Conservation (phyloP, 2,329 filamentous ascomycete genomes). For the Pseudocercospora cruenta region DNA sequence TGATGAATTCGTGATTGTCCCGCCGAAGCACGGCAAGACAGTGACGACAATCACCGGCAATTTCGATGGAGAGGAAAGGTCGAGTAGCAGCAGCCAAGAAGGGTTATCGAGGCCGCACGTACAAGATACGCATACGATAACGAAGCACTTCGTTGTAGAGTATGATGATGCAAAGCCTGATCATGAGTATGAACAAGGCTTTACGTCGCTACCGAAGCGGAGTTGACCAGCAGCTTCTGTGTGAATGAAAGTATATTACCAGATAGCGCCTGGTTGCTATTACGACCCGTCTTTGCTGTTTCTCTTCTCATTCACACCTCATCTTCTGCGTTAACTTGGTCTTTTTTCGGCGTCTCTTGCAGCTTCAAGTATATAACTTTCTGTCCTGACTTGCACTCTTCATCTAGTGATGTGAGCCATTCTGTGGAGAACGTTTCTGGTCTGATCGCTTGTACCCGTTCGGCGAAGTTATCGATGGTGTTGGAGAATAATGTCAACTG, state of each 20-base stretch:
- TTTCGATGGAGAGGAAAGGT: slow-evolving; percentile 15
- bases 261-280: not conserved
- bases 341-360: not conserved
- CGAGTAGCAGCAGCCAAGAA: slow-evolving; percentile 27
- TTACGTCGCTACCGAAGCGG: slow-evolving; percentile 15
- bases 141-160: slow-evolving; percentile 25
- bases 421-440: too few species aligned
- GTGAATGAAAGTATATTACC: not conserved
- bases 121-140: slow-evolving; percentile 18
- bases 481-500: not conserved
- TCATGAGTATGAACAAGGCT: slow-evolving; percentile 17
- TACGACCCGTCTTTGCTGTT: not conserved
- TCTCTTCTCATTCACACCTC: not conserved
- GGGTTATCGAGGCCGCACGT: slow-evolving; percentile 13
- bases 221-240: slow-evolving; percentile 1
- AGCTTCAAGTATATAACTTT: not conserved
- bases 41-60: slow-evolving; percentile 29
- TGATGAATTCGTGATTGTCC: slow-evolving; percentile 22
- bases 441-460: too few species aligned
- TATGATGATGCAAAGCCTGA: slow-evolving; percentile 28
- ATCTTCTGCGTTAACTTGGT: not conserved
- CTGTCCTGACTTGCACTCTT: too few species aligned
- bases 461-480: not conserved
- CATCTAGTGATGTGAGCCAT: too few species aligned
- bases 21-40: slow-evolving; percentile 23